Conservation (phyloP, 1,284 basidiomycete species). For the Mrakiaceae sp. region DNA sequence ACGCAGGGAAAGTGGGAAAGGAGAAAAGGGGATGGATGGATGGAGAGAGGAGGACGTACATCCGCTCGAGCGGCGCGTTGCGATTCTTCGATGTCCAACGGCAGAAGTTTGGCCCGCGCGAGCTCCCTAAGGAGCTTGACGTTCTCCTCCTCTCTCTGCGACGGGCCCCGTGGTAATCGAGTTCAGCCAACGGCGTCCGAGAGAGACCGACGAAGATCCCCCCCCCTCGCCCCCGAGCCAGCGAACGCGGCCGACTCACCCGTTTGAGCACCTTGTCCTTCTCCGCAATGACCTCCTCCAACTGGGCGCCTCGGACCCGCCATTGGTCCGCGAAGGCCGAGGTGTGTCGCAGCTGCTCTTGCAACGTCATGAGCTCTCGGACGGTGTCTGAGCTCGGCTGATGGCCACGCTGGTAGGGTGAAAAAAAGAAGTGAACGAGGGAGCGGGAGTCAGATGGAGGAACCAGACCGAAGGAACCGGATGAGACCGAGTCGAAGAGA, state of each 20-base stretch:
- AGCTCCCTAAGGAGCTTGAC: too few species aligned
- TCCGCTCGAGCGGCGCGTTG: background rate
- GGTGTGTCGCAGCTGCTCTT: too few species aligned
- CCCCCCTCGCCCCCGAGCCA: too few species aligned
- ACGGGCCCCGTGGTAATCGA: background rate
- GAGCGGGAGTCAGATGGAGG: background rate
- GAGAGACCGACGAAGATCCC: background rate
- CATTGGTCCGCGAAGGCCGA: too few species aligned
- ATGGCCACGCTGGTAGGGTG: background rate
- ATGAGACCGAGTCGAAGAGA: slow-evolving; percentile 19
- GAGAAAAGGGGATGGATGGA: background rate
- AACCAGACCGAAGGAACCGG: slow-evolving; percentile 11
- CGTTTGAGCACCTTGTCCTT: too few species aligned
- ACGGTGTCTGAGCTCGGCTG: too few species aligned
- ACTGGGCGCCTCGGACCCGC: too few species aligned
- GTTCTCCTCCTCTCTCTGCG: background rate
- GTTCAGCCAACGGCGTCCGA: background rate
- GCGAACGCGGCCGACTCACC: too few species aligned
- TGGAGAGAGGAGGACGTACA: background rate
- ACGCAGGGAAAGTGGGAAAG: background rate
- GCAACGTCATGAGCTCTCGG: too few species aligned
- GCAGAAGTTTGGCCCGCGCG: background rate
- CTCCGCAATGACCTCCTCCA: too few species aligned
- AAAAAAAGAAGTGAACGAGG: background rate
- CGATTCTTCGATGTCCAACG: background rate